phyloP scores from a whole-genome alignment of 2,329 filamentous ascomycete species.

The Blastomyces gilchristii region DNA sequence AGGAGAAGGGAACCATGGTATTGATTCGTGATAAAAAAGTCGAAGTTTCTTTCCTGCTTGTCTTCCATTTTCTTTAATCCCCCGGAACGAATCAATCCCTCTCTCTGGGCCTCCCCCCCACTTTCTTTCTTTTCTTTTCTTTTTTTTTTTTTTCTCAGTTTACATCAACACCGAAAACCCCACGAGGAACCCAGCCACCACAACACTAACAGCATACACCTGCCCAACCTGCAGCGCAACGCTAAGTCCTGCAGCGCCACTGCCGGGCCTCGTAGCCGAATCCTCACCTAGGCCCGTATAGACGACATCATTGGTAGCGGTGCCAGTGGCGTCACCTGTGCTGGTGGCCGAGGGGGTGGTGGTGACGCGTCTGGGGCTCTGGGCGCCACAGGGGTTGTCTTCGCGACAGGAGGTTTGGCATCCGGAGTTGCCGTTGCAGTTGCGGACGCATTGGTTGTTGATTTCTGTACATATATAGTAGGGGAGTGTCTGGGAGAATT shows the following conservation, averaged over 20 bases:
- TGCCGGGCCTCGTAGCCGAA: constrained; percentile 25
- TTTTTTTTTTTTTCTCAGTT: too few species aligned
- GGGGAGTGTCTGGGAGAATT: constrained; percentile 54
- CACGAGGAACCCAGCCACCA: constrained; percentile 47
- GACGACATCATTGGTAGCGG: constrained; percentile 29
- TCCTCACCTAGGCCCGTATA: constrained; percentile 38
- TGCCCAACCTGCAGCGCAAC: constrained; percentile 44
- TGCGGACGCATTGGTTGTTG: constrained; percentile 46
- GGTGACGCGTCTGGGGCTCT: constrained; percentile 46
- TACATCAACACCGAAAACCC: constrained; percentile 48
- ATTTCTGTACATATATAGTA: constrained; percentile 51
- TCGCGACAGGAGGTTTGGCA: constrained; percentile 45
- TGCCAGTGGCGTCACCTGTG: constrained; percentile 11
- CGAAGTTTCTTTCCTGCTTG: not conserved
- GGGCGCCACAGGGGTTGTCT: constrained; percentile 52
- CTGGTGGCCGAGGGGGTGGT: constrained; percentile 31
- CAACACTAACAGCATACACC: constrained; percentile 46
- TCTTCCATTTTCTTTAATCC: not conserved
- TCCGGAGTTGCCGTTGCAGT: constrained; percentile 38
- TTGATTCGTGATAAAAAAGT: not conserved
- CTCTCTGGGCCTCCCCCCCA: too few species aligned
- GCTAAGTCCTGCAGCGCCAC: constrained; percentile 22
- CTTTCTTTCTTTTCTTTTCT: too few species aligned
- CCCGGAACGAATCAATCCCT: too few species aligned
- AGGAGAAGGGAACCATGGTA: too few species aligned